Evolutionary conservation across 2,329 filamentous ascomycete species (phyloP), one percentile per base, ranked within the genome.

Genomic region (Fusarium sp.): DNA sequence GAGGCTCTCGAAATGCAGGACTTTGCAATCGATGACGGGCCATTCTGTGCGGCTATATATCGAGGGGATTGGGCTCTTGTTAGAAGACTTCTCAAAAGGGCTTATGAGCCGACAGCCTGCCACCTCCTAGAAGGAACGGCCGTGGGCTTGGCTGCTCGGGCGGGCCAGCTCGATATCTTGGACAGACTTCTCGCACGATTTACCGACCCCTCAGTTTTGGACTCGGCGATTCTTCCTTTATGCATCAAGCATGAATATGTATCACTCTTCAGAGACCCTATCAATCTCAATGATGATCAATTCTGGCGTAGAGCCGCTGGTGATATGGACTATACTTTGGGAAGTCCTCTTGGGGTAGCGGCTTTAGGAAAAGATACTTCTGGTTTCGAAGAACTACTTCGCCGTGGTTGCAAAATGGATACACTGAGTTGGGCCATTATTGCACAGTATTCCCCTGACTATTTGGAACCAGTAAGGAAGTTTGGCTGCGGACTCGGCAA

Each of bases 371-470:
- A n/a, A n/a, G n/a, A n/a, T n/a, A n/a, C n/a, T 29, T 18, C 10
- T 7, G 27, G 27, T 7, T 48, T 48, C 4, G 4, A 7, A 9
- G 45, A 48, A 9, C 45, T 48, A 0, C 45, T 48, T 12, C 15
- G 27, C 1, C 21, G 45, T 3, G 45, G 45, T n/a, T 31, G 27
- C 7, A 8, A 4, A 4, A n/a, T 31, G 21, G 45, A 48, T 48
- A n/a, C 4, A 1, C 0, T 48, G 4, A 10, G 9, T 0, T 48
- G 27, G 27, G 4, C 0, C 3, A 6, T 9, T 4, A 1, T 48
- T 12, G 27, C 27, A n/a, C 1, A n/a, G 3, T 9, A 2, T n/a
- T 5, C 10, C 1, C 8, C 21, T 4, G 6, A 31, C 3, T 48
- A 48, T n/a, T n/a, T 48, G 10, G 2, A n/a, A 4, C 0, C 18